These are phyloP conservation scores for Coemansia sp. DNA, from an alignment of 371 early-diverging fungal species.

Conservation along the genomic window DNA sequence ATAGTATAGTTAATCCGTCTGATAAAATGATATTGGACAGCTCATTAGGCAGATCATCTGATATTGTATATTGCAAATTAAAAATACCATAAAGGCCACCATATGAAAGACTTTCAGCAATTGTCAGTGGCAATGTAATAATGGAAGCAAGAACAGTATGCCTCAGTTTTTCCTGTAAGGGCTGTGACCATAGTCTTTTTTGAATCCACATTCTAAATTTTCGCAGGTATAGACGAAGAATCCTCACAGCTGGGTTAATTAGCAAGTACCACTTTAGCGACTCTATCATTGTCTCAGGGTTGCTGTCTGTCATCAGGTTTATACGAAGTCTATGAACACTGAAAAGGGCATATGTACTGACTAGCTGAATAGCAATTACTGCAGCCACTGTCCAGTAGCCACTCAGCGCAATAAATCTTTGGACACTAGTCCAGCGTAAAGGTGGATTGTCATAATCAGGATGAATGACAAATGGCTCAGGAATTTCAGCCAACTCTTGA, in stretches of 20 bases:
- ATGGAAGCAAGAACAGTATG: background rate
- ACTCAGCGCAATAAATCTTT: conserved; percentile 11
- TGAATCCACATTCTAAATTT: background rate
- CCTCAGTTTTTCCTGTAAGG: background rate
- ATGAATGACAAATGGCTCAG: background rate
- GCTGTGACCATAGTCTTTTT: background rate
- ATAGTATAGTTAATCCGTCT: background rate
- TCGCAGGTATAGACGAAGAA: background rate
- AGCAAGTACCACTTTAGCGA: conserved; percentile 15
- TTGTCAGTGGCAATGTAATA: conserved; percentile 11
- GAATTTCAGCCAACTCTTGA: background rate
- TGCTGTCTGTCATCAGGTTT: conserved; percentile 22
- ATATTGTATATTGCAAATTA: background rate
- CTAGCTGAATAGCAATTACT: conserved; percentile 1
- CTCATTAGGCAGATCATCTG: background rate
- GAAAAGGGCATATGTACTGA: background rate
- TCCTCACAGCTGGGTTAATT: background rate
- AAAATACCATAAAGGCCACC: background rate
- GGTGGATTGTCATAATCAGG: background rate
- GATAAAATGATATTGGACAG: background rate
- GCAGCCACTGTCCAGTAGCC: conserved; percentile 12
- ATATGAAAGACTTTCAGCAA: conserved; percentile 5
- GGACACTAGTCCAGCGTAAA: background rate
- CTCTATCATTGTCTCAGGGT: background rate
- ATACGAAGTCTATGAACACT: conserved; percentile 17